phyloP scores from a whole-genome alignment of 2,329 filamentous ascomycete genomes.

The Escovopsis sp. region DNA sequence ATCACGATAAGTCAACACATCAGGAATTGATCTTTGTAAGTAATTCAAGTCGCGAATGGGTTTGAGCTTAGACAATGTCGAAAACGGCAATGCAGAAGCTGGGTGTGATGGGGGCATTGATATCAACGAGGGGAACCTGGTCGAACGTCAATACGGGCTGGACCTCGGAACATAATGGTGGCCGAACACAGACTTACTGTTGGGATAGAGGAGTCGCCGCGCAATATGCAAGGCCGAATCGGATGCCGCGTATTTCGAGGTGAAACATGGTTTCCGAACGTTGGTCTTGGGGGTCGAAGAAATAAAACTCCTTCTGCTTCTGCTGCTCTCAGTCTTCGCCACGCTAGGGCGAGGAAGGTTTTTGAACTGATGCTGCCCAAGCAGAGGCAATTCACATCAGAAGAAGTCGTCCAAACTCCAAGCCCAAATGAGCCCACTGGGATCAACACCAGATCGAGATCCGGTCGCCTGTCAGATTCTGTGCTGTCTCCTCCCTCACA shows the following conservation, averaged over 20 bases:
- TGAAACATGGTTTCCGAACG: constrained; percentile 51
- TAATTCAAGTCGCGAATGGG: constrained; percentile 49
- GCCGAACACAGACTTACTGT: constrained; percentile 16
- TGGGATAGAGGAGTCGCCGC: constrained; percentile 40
- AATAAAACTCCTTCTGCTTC: constrained; percentile 29
- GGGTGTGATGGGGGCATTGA: constrained; percentile 34
- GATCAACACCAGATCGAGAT: constrained; percentile 32
- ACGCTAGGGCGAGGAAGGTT: constrained; percentile 46
- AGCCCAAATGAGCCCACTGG: constrained; percentile 54
- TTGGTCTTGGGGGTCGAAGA: constrained; percentile 41
- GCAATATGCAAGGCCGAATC: constrained; percentile 53
- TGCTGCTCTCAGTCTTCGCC: constrained; percentile 37
- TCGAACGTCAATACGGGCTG: not conserved
- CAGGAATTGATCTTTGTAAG: constrained; percentile 43
- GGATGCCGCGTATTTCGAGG: constrained; percentile 41
- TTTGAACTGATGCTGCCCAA: constrained; percentile 44
- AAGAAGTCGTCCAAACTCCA: constrained; percentile 43
- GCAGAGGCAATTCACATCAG: constrained; percentile 52
- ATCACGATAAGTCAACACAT: constrained; percentile 39
- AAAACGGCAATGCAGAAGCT: constrained; percentile 39
- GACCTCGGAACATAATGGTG: too few relatives aligned
- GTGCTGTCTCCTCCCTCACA: constrained; percentile 14
- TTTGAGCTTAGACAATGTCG: constrained; percentile 47
- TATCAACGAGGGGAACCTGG: constrained; percentile 32
- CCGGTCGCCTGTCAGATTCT: constrained; percentile 6